These are phyloP conservation scores for Cryptococcus amylolentus DNA, from an alignment of 1,284 basidiomycete genomes.

Conservation along the genomic window DNA sequence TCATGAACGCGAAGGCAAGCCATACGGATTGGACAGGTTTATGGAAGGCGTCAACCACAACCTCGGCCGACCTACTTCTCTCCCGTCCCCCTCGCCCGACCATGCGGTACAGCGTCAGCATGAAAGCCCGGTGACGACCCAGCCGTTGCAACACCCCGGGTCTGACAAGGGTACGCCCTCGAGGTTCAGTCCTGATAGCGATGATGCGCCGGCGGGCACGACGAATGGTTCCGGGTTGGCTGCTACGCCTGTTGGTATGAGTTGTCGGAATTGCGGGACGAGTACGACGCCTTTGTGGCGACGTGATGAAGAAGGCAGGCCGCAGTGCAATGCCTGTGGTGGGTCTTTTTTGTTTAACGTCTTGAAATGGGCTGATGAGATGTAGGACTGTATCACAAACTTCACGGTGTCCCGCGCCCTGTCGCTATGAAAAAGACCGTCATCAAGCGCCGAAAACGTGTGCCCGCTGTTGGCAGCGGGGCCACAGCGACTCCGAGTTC, in stretches of 20 bases:
- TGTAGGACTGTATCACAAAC: constrained; percentile 91
- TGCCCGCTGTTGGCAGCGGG: constrained; percentile 62
- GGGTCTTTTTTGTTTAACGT: constrained; percentile 42
- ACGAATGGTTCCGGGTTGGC: constrained; percentile 39
- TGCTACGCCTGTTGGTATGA: constrained; percentile 66
- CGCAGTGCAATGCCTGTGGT: constrained; percentile 79
- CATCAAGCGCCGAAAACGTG: constrained; percentile 95
- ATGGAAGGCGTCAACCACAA: constrained; percentile 19
- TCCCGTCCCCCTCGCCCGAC: background rate
- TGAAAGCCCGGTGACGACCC: constrained; percentile 3
- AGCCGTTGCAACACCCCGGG: constrained; percentile 11
- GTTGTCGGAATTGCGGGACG: constrained; percentile 87
- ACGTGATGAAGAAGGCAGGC: constrained; percentile 84
- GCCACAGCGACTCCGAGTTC: background rate
- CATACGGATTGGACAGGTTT: constrained; percentile 22
- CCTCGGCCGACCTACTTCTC: constrained; percentile 3
- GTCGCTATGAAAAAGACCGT: constrained; percentile 99
- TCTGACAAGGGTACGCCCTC: constrained; percentile 14
- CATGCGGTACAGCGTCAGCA: background rate
- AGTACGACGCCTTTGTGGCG: constrained; percentile 93
- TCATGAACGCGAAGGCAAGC: constrained; percentile 8
- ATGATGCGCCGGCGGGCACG: constrained; percentile 2
- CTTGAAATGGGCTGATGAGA: constrained; percentile 25
- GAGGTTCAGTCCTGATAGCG: constrained; percentile 20
- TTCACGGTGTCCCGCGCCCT: constrained; percentile 93